Base-by-base conservation (phyloP, 345 rosid genomes). In the Limnanthes douglasii region DNA sequence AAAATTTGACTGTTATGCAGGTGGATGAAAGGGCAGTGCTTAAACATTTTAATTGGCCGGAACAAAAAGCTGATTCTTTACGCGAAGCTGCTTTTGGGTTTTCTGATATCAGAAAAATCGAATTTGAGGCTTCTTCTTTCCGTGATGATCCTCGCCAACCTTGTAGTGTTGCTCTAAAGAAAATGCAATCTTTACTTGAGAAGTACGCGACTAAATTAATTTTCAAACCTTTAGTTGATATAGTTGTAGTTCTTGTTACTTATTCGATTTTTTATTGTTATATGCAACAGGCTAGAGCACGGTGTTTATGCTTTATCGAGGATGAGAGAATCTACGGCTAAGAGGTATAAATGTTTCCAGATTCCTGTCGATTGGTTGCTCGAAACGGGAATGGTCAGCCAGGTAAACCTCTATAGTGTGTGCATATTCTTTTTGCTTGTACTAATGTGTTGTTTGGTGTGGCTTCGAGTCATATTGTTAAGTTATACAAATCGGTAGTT, bases 351-450 rank as follows among this genome's bases (percentile, higher is more conserved):
- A 45, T 63, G 51, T 10, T 78, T 77, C 38, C 85, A 58, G 18
- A 85, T 92, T 62, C 96, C 99, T 16, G 66, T 53, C 55, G 72
- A 69, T 27, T 92, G 99, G 99, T 78, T 92, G 94, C 86, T 81
- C 20, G 99, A 92, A 50, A 73, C 71, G 21, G 99, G 96, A 26
- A 69, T 80, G 10, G 73, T 72, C 8, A 78, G 69, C 64, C 94
- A 81, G 96, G 99, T 92, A 57, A 51, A 18, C 13, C 24, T n/a
- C n/a, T n/a, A n/a, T n/a, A n/a, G n/a, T n/a, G n/a, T n/a, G n/a
- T n/a, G n/a, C n/a, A n/a, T n/a, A n/a, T n/a, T n/a, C n/a, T n/a
- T n/a, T n/a, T n/a, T n/a, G n/a, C n/a, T n/a, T n/a, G n/a, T n/a
- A n/a, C n/a, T n/a, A n/a, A n/a, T n/a, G n/a, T n/a, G n/a, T n/a